phyloP scores from a whole-genome alignment of 129 eudicot species.

The Heracleum sosnowskyi region DNA sequence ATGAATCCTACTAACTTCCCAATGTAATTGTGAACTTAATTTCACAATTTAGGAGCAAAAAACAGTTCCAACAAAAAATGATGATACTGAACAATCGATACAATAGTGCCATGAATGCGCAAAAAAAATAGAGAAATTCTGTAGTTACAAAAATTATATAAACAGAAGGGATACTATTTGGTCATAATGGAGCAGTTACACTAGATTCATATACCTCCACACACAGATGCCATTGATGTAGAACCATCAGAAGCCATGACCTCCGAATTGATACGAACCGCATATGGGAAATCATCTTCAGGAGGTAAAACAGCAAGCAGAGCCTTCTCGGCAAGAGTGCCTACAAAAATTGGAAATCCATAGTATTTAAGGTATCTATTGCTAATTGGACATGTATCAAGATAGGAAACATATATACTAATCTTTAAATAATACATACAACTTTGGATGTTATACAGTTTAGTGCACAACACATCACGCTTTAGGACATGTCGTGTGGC shows the following conservation, averaged over 20 bases:
- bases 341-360: conserved; percentile 22
- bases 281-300: conserved; percentile 65
- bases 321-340: conserved; percentile 98
- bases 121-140: not conserved
- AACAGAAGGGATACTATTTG: not conserved
- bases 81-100: not conserved
- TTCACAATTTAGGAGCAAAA: not conserved
- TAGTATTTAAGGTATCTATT: not conserved
- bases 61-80: not conserved
- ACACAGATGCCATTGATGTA: conserved; percentile 96
- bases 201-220: conserved; percentile 62
- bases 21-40: too few relatives aligned
- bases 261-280: conserved; percentile 87
- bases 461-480: not conserved
- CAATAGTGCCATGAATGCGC: not conserved
- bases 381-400: not conserved
- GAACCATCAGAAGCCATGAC: conserved; percentile 99
- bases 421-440: not conserved
- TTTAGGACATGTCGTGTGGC: not conserved
- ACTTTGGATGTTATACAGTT: not conserved
- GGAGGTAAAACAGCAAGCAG: conserved; percentile 88
- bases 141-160: not conserved
- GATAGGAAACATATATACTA: not conserved
- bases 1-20: not conserved
- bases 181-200: not conserved